Base-by-base conservation (phyloP, 176 grass and related monocot genomes). In the Bothriochloa decipiens region DNA sequence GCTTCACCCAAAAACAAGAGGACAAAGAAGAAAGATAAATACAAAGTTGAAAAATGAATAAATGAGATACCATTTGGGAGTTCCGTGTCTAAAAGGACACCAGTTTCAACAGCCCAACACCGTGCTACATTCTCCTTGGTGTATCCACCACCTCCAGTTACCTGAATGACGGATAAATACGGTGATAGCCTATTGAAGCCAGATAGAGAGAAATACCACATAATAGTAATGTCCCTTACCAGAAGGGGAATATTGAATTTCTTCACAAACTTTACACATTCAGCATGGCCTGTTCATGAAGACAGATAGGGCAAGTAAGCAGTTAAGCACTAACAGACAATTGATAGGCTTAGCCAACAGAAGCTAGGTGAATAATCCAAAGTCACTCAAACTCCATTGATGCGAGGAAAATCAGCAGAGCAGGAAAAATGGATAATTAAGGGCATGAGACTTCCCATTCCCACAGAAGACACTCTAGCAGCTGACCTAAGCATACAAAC, bases 31-130 rank as follows among this genome's bases (percentile, higher is more conserved):
- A 74, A 64, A 70, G 26, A 74, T 65, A 76, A 79, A 3, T 55
- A 78, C 8, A 78, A 4, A 82, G n/a, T 64, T 77, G 27, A n/a
- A 15, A 74, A 73, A 62, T 27, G 64, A 63, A 74, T 55, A 64
- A 76, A 73, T 78, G 73, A 65, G 18, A 85, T 88, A 98, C 96
- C 93, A 79, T 98, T 98, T 74, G 82, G 89, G 65, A 98, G 93
- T 22, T 91, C 91, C 0, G 91, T 87, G 11, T 95, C 96, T 90
- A 98, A 70, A 36, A 98, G 90, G 81, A 93, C 96, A 17, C 92
- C 96, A 86, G 96, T 98, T 95, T 98, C 96, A 72, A 98, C 89
- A 85, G 96, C 94, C 96, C 96, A 98, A 86, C 96, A 98, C 68
- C 91, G 87, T 62, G 96, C 96, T 74, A 98, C 96, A 92, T 98